Evolutionary conservation across 805 yeast genomes (phyloP).

Genomic region (Saturnispora silvae): DNA sequence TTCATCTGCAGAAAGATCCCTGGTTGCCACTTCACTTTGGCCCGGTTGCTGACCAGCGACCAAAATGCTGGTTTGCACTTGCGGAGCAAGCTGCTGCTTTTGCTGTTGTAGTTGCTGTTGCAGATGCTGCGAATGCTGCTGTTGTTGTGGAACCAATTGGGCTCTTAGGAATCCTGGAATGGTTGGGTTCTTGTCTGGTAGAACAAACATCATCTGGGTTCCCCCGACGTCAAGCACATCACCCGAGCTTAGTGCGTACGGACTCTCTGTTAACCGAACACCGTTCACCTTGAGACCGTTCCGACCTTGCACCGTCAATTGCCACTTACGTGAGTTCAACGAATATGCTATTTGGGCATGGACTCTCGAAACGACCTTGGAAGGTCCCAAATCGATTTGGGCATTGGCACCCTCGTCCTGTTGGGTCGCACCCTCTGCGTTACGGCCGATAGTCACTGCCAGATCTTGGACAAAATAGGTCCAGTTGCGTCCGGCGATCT

Average conservation of each 20-base stretch:
- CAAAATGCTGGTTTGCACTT: conserved; percentile 38
- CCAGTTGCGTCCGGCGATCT: conserved; percentile 89
- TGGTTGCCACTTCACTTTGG: conserved; percentile 17
- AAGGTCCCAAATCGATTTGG: conserved; percentile 91
- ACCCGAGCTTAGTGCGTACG: conserved; percentile 67
- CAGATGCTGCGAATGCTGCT: background rate
- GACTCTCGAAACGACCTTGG: conserved; percentile 88
- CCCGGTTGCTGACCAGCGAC: conserved; percentile 9
- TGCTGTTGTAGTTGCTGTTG: background rate
- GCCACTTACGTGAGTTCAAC: conserved; percentile 71
- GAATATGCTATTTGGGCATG: conserved; percentile 84
- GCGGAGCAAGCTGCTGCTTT: background rate
- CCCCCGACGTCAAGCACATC: conserved; percentile 91
- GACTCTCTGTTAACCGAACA: conserved; percentile 29
- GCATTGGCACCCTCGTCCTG: conserved; percentile 27
- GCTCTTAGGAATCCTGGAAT: conserved; percentile 41
- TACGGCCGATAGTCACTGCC: conserved; percentile 75
- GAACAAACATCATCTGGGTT: conserved; percentile 96
- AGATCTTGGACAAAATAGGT: conserved; percentile 82
- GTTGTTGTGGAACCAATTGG: conserved; percentile 22
- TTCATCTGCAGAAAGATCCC: conserved; percentile 79
- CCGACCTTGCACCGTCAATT: conserved; percentile 70
- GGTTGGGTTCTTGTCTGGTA: conserved; percentile 79
- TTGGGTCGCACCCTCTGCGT: conserved; percentile 35
- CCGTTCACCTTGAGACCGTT: conserved; percentile 92